Evolutionary conservation across 1,139 yeast genomes (phyloP).

Genomic region (Geotrichum bryndzae): DNA sequence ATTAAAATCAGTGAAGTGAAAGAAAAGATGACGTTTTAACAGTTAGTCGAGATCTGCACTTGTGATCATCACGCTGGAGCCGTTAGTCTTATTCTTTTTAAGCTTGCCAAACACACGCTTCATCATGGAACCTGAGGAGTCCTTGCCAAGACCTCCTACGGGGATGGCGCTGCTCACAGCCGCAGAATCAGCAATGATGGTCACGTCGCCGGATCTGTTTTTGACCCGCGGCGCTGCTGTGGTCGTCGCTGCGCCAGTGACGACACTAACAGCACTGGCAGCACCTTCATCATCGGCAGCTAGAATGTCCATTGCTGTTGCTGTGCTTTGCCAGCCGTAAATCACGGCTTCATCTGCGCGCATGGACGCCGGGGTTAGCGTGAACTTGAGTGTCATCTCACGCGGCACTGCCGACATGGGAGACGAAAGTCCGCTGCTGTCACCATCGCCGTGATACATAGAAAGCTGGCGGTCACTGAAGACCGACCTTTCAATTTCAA

Average conservation of each 20-base stretch:
- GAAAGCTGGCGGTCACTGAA: neutral
- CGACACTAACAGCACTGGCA: constrained; percentile 12
- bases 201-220: constrained; percentile 1
- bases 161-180: constrained; percentile 18
- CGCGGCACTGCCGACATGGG: constrained; percentile 21
- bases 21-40: neutral
- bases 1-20: neutral
- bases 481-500: neutral
- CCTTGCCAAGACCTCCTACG: constrained; percentile 24
- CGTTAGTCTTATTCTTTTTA: constrained; percentile 17
- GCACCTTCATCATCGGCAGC: constrained; percentile 21
- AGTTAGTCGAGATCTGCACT: constrained; percentile 17
- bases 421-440: neutral
- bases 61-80: constrained; percentile 15
- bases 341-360: constrained; percentile 30
- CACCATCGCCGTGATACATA: neutral
- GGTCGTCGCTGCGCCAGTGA: constrained; percentile 6
- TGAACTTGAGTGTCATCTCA: constrained; percentile 32
- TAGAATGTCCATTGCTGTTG: constrained; percentile 19
- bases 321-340: constrained; percentile 31
- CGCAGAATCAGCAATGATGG: neutral
- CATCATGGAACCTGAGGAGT: constrained; percentile 17
- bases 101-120: constrained; percentile 29
- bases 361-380: constrained; percentile 32
- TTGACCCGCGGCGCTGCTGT: neutral